Evolutionary conservation across 2,329 filamentous ascomycete species (phyloP), one percentile per base, ranked within the genome.

Genomic region (Ceratocystis huliohia): DNA sequence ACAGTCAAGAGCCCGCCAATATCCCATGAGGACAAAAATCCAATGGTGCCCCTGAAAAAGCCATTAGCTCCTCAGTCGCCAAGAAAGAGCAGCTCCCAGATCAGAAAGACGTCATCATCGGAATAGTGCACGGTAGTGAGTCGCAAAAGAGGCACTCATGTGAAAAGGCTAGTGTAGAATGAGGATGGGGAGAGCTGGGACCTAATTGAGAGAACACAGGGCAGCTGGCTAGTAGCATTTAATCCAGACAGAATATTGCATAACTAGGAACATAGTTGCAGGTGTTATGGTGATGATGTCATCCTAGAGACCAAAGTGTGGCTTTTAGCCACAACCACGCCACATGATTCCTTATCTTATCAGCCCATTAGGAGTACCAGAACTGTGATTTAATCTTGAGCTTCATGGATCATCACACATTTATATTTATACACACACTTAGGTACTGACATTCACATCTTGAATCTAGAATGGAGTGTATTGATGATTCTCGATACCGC

Each of bases 401-500:
- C 37, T 13, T 13, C 37, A 13, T 41, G 37, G 8, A 53, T 22
- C 20, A 20, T 53, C 48, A 25, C 48, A 8, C 48, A 41, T n/a
- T n/a, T n/a, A n/a, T 41, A 13, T 41, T 41, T 13, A 41, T 13
- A 41, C 10, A 10, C 10, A 41, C 8, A 8, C 46, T 13, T 25
- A 7, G 46, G 17, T 22, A n/a, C 7, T 50, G 17, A 50, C 10
- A 48, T 2, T 41, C 37, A 13, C 45, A 25, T 53, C 20, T 25
- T 15, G 7, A 48, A 15, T 15, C 22, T 25, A 25, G 13, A 25
- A 63, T 63, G 61, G 44, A 63, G 1, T 67, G 66, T 20, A 68
- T 69, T 69, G 94, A 99, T 81, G 94, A 99, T 76, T 89, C 90
- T 70, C 82, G 92, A 66, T 99, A 97, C 77, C 86, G 91, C 41